Percentiles rank a stretch among this genome's conserved stretches.
Evolutionary conservation across 441 rosid genomes (phyloP).

Genomic region (Biscutella laevigata): DNA sequence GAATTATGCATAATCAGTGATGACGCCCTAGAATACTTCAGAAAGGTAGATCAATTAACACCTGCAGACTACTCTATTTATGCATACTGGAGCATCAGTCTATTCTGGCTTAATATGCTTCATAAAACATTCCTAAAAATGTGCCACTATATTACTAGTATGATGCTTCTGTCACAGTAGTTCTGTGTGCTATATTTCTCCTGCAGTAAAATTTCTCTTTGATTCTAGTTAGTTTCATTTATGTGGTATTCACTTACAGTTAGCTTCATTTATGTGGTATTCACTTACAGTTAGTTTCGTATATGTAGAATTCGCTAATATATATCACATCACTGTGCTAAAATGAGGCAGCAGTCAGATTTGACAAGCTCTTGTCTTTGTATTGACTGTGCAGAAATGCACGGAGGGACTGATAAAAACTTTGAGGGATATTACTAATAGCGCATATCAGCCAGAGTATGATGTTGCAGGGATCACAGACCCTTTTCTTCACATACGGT

Average conservation of each 20-base stretch:
- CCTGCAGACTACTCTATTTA: not conserved
- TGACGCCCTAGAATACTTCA: conserved; percentile 78
- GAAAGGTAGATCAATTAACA: conserved; percentile 54
- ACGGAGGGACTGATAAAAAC: conserved; percentile 80
- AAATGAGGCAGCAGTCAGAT: conserved; percentile 4
- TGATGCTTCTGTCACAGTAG: no score
- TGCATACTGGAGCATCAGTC: not conserved
- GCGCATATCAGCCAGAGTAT: conserved; percentile 96
- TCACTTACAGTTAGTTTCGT: not conserved
- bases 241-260: no score
- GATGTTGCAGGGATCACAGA: conserved; percentile 95
- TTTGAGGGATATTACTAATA: conserved; percentile 76
- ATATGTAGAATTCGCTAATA: not conserved
- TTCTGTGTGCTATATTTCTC: no score
- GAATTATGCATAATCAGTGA: conserved; percentile 81
- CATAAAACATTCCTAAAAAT: conserved; percentile 3
- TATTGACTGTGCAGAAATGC: conserved; percentile 54
- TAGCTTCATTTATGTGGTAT: no score
- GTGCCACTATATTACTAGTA: not conserved
- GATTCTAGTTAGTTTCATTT: no score
- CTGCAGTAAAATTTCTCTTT: not conserved
- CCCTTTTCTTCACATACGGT: conserved; percentile 93
- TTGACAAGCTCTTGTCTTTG: conserved; percentile 1
- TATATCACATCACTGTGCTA: not conserved
- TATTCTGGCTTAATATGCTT: not conserved